These are phyloP conservation scores for Leccinum obscurum DNA, from an alignment of 768 basidiomycete genomes.

Conservation along the genomic window DNA sequence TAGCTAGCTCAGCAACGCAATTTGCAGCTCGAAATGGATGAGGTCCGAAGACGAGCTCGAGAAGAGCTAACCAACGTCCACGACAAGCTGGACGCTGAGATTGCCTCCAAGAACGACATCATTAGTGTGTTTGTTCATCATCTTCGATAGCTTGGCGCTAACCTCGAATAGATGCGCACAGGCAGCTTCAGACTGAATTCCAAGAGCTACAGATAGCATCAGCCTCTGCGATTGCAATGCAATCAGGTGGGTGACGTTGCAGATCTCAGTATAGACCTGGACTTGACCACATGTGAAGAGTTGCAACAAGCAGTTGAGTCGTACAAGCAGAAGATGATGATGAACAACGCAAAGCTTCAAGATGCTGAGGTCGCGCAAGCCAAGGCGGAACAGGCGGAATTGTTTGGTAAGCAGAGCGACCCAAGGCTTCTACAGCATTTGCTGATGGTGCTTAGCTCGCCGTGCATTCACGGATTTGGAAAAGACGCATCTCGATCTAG, in stretches of 20 bases:
- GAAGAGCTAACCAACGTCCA: constrained; percentile 58
- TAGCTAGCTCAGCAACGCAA: constrained; percentile 69
- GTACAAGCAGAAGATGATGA: constrained; percentile 62
- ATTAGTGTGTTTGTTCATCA: constrained; percentile 43
- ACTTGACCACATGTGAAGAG: constrained; percentile 39
- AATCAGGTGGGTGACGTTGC: constrained; percentile 45
- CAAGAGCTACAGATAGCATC: constrained; percentile 65
- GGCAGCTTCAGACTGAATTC: constrained; percentile 56
- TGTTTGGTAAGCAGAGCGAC: constrained; percentile 45
- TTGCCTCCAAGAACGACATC: constrained; percentile 56
- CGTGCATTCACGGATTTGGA: constrained; percentile 63
- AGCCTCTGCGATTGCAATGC: constrained; percentile 58
- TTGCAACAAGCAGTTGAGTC: constrained; percentile 62
- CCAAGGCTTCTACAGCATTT: not conserved
- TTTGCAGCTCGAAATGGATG: constrained; percentile 64
- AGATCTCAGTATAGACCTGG: not conserved
- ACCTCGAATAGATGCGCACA: constrained; percentile 49
- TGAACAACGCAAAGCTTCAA: constrained; percentile 60
- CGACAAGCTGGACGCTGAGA: constrained; percentile 55
- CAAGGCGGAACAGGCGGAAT: constrained; percentile 63
- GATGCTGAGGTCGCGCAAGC: constrained; percentile 67
- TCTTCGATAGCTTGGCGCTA: not conserved
- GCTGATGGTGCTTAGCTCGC: constrained; percentile 44
- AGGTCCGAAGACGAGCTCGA: constrained; percentile 59
- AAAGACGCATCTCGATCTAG: constrained; percentile 51